Evolutionary conservation across 345 rosid species (phyloP).

Genomic region (Eucalyptus sp.): DNA sequence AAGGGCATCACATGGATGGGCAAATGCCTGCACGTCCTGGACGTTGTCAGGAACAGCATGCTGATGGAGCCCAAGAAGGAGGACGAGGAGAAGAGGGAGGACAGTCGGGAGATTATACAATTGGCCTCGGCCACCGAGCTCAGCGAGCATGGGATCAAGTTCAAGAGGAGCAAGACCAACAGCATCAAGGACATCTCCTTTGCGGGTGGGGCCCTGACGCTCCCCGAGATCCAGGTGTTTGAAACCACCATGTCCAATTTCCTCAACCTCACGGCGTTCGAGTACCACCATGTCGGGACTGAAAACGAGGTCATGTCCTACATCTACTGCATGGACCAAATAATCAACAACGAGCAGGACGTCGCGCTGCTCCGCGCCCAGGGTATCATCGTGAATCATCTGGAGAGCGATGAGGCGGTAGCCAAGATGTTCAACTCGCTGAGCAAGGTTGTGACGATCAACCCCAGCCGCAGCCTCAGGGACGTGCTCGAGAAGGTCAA

Average conservation of each 20-base stretch:
- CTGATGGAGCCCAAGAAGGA: background rate
- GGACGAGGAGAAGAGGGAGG: too few species aligned
- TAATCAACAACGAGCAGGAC: conserved; percentile 23
- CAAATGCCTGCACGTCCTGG: conserved; percentile 25
- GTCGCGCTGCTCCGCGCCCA: conserved; percentile 13
- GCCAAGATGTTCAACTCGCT: conserved; percentile 34
- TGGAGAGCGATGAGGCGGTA: conserved; percentile 31
- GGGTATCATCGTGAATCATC: conserved; percentile 24
- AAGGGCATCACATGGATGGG: background rate
- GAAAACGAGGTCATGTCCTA: background rate
- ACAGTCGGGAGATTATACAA: too few species aligned
- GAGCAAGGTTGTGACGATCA: conserved; percentile 3
- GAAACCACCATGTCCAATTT: conserved; percentile 15
- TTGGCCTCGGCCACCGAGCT: conserved; percentile 18
- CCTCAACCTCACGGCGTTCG: conserved; percentile 29
- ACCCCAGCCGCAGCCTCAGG: conserved; percentile 2
- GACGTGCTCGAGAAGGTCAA: conserved; percentile 13
- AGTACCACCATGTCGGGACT: conserved; percentile 8
- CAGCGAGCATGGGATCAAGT: conserved; percentile 21
- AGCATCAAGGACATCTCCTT: conserved; percentile 32
- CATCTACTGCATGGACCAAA: conserved; percentile 29
- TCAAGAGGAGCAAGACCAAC: conserved; percentile 5
- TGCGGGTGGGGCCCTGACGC: conserved; percentile 10
- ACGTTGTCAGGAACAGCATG: conserved; percentile 15
- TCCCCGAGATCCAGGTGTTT: conserved; percentile 14